These are phyloP conservation scores for Dicorynia guianensis DNA, from an alignment of 306 rosid species.

Conservation along the genomic window DNA sequence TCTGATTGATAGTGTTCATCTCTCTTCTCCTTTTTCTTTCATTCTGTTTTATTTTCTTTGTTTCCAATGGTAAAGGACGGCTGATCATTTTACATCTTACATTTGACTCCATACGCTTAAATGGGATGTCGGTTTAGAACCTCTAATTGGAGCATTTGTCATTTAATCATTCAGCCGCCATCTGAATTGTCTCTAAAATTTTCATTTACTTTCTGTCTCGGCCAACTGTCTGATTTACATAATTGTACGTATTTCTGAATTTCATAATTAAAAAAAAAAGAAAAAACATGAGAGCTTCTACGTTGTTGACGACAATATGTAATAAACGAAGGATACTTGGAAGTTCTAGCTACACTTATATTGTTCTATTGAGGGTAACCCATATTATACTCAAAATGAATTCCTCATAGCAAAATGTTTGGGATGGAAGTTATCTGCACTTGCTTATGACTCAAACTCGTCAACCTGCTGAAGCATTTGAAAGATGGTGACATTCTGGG, in stretches of 20 bases:
- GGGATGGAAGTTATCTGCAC: slow-evolving; percentile 33
- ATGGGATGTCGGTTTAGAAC: slow-evolving; percentile 16
- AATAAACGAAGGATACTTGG: slow-evolving; percentile 11
- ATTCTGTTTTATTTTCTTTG: background rate
- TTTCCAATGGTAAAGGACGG: slow-evolving; percentile 1
- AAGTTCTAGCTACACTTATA: slow-evolving; percentile 39
- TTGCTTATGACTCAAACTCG: slow-evolving; percentile 68
- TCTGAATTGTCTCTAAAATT: background rate
- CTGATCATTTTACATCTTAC: background rate
- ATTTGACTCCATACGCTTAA: slow-evolving; percentile 4
- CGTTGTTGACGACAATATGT: background rate
- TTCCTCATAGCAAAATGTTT: slow-evolving; percentile 35
- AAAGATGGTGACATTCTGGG: slow-evolving; percentile 74
- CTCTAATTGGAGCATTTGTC: background rate
- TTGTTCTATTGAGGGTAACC: slow-evolving; percentile 31
- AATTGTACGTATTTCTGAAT: slow-evolving; percentile 32
- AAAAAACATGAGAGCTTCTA: slow-evolving; percentile 35
- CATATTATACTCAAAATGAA: slow-evolving; percentile 32
- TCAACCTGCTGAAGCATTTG: slow-evolving; percentile 88
- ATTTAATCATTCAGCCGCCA: background rate
- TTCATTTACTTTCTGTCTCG: background rate
- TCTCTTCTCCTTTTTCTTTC: background rate
- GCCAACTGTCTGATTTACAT: slow-evolving; percentile 31
- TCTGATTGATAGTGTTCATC: slow-evolving; percentile 30
- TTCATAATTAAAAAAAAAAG: no score